Percentiles rank a stretch among this genome's conserved stretches.
Evolutionary conservation across 148 eudicot species (phyloP).

Genomic region (Fagopyrum tataricum): DNA sequence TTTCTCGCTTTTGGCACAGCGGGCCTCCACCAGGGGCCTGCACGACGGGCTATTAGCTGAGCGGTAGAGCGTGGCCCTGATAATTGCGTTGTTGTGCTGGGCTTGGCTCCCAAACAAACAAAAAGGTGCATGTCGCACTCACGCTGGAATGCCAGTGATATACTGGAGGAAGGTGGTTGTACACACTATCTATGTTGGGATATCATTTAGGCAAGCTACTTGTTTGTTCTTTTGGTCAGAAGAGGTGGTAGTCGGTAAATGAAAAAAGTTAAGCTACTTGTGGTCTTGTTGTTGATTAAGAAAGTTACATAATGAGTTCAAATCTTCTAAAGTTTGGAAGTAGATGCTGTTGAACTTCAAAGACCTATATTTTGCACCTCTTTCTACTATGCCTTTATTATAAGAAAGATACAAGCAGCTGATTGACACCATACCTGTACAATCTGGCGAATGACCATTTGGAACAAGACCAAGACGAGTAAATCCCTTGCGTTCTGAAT

Average conservation of each 20-base stretch:
- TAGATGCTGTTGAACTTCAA: neutral
- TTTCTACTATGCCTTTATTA: neutral
- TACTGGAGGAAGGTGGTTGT: neutral
- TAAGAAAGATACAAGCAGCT: neutral
- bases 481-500: slow-evolving; percentile 67
- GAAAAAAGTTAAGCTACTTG: neutral
- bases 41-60: too few species aligned
- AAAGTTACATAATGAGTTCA: neutral
- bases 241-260: neutral
- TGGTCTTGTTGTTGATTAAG: neutral
- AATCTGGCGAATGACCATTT: slow-evolving; percentile 63
- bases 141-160: too few species aligned
- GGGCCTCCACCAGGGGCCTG: too few species aligned
- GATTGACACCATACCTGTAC: slow-evolving; percentile 37
- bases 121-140: too few species aligned
- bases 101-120: too few species aligned
- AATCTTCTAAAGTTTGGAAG: neutral
- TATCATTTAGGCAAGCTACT: neutral
- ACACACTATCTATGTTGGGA: neutral
- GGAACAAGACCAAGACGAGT: slow-evolving; percentile 57
- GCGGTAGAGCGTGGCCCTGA: too few species aligned
- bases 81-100: too few species aligned
- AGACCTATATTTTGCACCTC: neutral
- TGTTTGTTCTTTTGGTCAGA: neutral
- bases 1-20: too few species aligned